phyloP scores from a whole-genome alignment of 331 rosid species.

The Erythrophleum ivorense region DNA sequence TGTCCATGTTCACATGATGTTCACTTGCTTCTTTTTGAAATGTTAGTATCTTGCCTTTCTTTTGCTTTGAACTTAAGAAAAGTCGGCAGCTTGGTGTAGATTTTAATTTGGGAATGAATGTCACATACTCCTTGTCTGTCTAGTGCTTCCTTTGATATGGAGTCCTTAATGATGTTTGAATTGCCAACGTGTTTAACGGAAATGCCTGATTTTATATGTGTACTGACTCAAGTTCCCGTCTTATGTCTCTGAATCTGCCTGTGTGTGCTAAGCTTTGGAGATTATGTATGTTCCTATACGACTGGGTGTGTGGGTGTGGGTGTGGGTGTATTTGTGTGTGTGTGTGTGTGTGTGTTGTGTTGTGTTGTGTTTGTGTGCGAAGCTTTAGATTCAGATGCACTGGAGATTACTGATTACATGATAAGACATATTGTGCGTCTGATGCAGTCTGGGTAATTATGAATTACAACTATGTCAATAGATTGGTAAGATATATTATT shows the following conservation, averaged over 20 bases:
- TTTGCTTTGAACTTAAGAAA: conserved; percentile 8
- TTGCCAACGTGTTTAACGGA: background rate
- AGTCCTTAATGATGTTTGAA: background rate
- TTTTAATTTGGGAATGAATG: background rate
- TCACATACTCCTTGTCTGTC: background rate
- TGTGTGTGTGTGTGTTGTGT: background rate
- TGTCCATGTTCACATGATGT: background rate
- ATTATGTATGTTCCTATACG: background rate
- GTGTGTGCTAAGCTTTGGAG: background rate
- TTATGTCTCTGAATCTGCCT: background rate
- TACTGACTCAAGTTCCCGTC: no score
- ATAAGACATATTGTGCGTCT: background rate
- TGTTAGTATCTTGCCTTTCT: conserved; percentile 9
- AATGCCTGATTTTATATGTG: background rate
- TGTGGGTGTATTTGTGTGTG: background rate
- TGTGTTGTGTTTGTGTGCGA: background rate
- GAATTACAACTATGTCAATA: background rate
- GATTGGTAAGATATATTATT: background rate
- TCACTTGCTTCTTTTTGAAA: conserved; percentile 11
- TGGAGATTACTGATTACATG: background rate
- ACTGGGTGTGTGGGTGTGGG: no score
- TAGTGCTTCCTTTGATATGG: background rate
- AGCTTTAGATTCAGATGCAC: background rate
- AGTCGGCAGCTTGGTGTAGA: conserved; percentile 33
- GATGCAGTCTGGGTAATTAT: background rate